These are phyloP conservation scores for Penicillium lagena DNA, from an alignment of 495 filamentous ascomycete genomes.

Conservation along the genomic window DNA sequence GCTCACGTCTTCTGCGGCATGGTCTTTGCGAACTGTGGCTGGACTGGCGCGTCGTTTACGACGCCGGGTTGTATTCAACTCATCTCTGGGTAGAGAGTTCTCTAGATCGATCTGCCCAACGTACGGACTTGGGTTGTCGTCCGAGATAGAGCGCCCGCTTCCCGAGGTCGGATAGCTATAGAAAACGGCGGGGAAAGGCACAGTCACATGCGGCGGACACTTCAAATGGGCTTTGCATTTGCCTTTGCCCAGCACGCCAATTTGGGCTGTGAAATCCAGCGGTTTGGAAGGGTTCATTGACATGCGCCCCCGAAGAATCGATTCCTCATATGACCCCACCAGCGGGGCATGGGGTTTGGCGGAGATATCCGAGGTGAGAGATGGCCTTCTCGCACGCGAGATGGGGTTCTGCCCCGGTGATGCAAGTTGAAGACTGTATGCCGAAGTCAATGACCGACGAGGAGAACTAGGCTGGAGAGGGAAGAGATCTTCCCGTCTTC, in stretches of 20 bases:
- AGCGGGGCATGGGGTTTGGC: constrained; percentile 83
- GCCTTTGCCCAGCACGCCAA: constrained; percentile 85
- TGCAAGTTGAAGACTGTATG: constrained; percentile 49
- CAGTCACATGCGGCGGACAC: constrained; percentile 85
- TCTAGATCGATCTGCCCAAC: constrained; percentile 92
- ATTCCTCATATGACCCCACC: constrained; percentile 98
- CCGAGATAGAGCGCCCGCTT: constrained; percentile 50
- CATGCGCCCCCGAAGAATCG: constrained; percentile 91
- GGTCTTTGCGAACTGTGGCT: constrained; percentile 18
- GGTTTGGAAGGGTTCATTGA: constrained; percentile 94
- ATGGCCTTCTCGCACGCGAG: constrained; percentile 58
- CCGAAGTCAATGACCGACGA: constrained; percentile 63
- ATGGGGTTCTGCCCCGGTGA: constrained; percentile 57
- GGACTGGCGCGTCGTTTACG: constrained; percentile 43
- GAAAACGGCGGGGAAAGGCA: constrained; percentile 94
- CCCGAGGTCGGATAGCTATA: constrained; percentile 77
- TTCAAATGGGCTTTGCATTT: constrained; percentile 81
- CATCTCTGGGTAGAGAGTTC: constrained; percentile 53
- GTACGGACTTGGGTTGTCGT: constrained; percentile 91
- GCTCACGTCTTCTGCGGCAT: constrained; percentile 3
- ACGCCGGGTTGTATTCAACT: constrained; percentile 33
- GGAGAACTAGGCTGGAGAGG: constrained; percentile 66
- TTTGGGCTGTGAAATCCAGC: constrained; percentile 89
- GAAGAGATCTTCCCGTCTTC: constrained; percentile 45
- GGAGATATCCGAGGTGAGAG: constrained; percentile 66